Conservation (phyloP, 371 early-diverging fungal genomes). For the Smittium mucronatum region DNA sequence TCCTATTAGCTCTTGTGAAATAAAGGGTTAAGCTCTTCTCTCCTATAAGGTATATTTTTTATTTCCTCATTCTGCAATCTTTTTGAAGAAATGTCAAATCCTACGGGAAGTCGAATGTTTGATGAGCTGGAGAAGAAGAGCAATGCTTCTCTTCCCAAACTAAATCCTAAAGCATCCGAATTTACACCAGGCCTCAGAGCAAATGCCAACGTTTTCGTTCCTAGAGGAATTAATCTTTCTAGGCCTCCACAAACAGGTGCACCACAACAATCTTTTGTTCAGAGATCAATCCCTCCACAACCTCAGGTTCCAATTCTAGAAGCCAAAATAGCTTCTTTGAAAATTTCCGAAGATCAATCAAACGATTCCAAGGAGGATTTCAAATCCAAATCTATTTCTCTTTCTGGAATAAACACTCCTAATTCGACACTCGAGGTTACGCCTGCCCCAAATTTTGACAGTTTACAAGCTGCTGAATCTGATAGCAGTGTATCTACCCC, state of each 20-base stretch:
- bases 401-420: not conserved
- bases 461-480: slow-evolving; percentile 2
- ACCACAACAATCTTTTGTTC: not conserved
- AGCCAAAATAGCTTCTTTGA: not conserved
- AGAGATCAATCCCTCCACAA: not conserved
- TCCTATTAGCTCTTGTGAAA: too few relatives aligned
- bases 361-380: slow-evolving; percentile 13
- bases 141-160: slow-evolving; percentile 1
- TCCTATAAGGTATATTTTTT: too few relatives aligned
- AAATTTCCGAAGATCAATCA: slow-evolving; percentile 10
- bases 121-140: slow-evolving; percentile 1
- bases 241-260: not conserved
- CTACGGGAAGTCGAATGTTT: slow-evolving; percentile 9
- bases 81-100: not conserved
- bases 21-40: too few relatives aligned
- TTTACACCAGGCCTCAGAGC: slow-evolving; percentile 38
- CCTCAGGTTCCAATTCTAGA: slow-evolving; percentile 4
- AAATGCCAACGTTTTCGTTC: slow-evolving; percentile 40
- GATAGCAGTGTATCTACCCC: not conserved
- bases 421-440: slow-evolving; percentile 9
- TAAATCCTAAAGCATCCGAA: slow-evolving; percentile 23
- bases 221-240: slow-evolving; percentile 18
- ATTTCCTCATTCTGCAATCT: too few relatives aligned
- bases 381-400: not conserved
- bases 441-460: slow-evolving; percentile 8